Conservation (phyloP, 1,284 basidiomycete genomes). For the Ceratobasidium sp. region DNA sequence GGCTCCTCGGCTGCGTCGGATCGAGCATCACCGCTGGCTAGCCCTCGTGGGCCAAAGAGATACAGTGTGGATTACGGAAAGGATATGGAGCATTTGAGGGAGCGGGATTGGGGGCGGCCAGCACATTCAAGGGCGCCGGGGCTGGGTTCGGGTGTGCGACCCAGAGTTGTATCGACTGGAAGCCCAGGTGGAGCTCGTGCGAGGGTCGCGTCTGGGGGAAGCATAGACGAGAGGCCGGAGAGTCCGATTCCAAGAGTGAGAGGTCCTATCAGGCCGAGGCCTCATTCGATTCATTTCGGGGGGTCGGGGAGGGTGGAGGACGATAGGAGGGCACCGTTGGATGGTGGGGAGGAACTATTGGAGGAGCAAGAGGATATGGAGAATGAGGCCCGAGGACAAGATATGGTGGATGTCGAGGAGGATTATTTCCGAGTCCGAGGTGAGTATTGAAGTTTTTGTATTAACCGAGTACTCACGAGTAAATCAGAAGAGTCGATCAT, state of each 20-base stretch:
- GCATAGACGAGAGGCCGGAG: conserved; percentile 54
- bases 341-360: conserved; percentile 29
- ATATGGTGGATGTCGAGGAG: conserved; percentile 7
- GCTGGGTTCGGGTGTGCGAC: not conserved
- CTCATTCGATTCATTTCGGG: conserved; percentile 37
- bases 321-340: not conserved
- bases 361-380: conserved; percentile 11
- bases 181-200: conserved; percentile 10
- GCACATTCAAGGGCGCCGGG: conserved; percentile 21
- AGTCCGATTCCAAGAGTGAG: conserved; percentile 65
- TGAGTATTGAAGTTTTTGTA: not conserved
- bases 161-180: conserved; percentile 16
- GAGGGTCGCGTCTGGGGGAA: conserved; percentile 24
- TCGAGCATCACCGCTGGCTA: not conserved
- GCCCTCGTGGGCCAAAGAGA: conserved; percentile 13
- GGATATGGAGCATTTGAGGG: conserved; percentile 22
- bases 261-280: conserved; percentile 59
- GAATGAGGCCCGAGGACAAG: conserved; percentile 6
- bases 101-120: conserved; percentile 40
- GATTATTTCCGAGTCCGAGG: conserved; percentile 25
- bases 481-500: too few species aligned
- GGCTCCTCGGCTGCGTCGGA: conserved; percentile 18
- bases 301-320: not conserved
- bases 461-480: too few species aligned
- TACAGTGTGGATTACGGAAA: not conserved